phyloP scores from a whole-genome alignment of 495 filamentous ascomycete species.

The Penicillium diatomitis region DNA sequence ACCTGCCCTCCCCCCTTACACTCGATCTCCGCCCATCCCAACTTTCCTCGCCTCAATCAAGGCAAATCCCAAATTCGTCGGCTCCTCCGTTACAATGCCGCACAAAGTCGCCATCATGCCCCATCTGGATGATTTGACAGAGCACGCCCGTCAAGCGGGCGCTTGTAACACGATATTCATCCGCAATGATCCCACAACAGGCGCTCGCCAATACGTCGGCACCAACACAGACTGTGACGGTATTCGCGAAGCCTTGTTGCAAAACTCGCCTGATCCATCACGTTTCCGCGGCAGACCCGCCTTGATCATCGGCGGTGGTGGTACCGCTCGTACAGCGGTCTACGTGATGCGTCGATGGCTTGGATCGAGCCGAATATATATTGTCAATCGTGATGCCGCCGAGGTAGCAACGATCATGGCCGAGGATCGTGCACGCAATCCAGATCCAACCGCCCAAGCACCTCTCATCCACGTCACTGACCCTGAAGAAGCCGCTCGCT shows the following conservation, averaged over 20 bases:
- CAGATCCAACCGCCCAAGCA: constrained; percentile 26
- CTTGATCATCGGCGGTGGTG: constrained; percentile 58
- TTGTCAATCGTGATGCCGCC: constrained; percentile 54
- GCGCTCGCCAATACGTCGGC: constrained; percentile 44
- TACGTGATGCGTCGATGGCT: constrained; percentile 61
- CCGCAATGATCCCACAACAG: constrained; percentile 29
- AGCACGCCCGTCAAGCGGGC: constrained; percentile 57
- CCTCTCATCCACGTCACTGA: constrained; percentile 48
- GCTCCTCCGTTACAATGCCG: constrained; percentile 67
- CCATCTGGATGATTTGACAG: constrained; percentile 58
- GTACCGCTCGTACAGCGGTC: constrained; percentile 59
- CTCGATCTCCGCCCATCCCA: constrained; percentile 33
- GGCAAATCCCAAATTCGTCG: constrained; percentile 44
- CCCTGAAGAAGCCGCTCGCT: constrained; percentile 41
- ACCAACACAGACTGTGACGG: constrained; percentile 73
- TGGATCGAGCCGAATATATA: constrained; percentile 54
- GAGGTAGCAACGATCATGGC: constrained; percentile 57
- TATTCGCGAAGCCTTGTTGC: constrained; percentile 56
- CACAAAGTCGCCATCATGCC: constrained; percentile 63
- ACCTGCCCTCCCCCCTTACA: constrained; percentile 33
- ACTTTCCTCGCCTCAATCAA: constrained; percentile 42
- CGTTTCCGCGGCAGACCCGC: constrained; percentile 47
- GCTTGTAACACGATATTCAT: constrained; percentile 69
- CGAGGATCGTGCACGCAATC: constrained; percentile 34
- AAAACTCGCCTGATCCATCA: constrained; percentile 38